phyloP scores from a whole-genome alignment of 2,329 filamentous ascomycete genomes.

The Aspergillus felis region DNA sequence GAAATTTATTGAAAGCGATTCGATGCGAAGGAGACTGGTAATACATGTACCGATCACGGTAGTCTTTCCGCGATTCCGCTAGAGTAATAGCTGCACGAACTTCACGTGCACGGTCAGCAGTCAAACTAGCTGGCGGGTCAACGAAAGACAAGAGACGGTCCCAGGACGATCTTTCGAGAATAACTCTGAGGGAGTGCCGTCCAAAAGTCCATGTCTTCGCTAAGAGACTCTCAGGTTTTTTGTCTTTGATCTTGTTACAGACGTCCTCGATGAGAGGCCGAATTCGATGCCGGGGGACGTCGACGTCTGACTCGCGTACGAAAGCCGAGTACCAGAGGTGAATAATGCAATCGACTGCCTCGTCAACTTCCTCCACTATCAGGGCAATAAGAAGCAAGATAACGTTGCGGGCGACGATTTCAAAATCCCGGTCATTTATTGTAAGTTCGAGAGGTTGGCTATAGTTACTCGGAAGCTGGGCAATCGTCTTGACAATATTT shows the following conservation, averaged over 20 bases:
- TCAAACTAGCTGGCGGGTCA: conserved; percentile 22
- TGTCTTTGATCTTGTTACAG: not conserved
- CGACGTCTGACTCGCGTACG: conserved; percentile 21
- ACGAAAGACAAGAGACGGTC: conserved; percentile 21
- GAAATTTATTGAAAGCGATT: conserved; percentile 27
- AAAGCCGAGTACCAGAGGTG: conserved; percentile 48
- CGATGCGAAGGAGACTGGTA: conserved; percentile 22
- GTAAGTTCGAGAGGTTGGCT: conserved; percentile 18
- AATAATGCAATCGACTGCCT: conserved; percentile 32
- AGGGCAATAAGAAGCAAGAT: conserved; percentile 39
- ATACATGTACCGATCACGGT: conserved; percentile 28
- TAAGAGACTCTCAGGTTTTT: conserved; percentile 10
- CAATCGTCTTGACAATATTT: conserved; percentile 42
- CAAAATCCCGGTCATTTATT: conserved; percentile 41
- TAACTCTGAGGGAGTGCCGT: conserved; percentile 20
- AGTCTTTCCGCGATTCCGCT: conserved; percentile 27
- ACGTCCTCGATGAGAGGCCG: conserved; percentile 32
- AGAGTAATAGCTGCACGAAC: conserved; percentile 28
- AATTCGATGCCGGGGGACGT: conserved; percentile 20
- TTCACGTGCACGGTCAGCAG: conserved; percentile 15
- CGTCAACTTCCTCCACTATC: conserved; percentile 4
- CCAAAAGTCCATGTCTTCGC: conserved; percentile 32
- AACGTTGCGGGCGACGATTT: conserved; percentile 38
- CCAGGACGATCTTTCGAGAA: conserved; percentile 32
- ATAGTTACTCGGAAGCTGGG: conserved; percentile 28